Evolutionary conservation across 345 rosid species (phyloP).

Genomic region (Carallia brachiata): DNA sequence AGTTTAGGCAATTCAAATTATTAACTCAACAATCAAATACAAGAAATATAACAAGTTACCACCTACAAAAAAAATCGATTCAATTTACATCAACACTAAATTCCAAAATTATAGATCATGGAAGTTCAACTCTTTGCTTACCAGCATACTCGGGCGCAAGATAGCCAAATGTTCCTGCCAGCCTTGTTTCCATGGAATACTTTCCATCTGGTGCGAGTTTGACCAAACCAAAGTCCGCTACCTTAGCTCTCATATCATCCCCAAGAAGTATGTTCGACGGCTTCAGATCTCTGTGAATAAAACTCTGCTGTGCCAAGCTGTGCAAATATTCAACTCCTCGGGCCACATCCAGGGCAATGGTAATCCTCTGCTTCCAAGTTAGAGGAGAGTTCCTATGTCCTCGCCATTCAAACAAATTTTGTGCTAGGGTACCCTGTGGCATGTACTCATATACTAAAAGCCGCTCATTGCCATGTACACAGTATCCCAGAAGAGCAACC

Average conservation of each 20-base stretch:
- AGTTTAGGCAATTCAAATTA: neutral
- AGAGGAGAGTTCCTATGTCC: constrained; percentile 47
- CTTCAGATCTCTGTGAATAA: constrained; percentile 87
- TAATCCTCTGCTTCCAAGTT: constrained; percentile 81
- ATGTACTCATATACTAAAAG: constrained; percentile 85
- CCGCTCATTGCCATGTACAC: constrained; percentile 74
- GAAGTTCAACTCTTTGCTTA: constrained; percentile 28
- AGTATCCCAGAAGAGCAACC: constrained; percentile 80
- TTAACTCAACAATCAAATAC: neutral
- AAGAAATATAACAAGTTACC: neutral
- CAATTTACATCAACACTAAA: constrained; percentile 2
- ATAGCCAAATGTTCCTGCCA: constrained; percentile 97
- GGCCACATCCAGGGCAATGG: constrained; percentile 80
- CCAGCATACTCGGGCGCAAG: constrained; percentile 98
- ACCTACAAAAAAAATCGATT: neutral
- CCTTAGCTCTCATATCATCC: constrained; percentile 95
- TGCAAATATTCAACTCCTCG: constrained; percentile 92
- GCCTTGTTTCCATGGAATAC: constrained; percentile 77
- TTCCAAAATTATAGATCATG: neutral
- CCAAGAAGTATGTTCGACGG: constrained; percentile 87
- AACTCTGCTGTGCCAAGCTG: constrained; percentile 83
- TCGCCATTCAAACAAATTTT: constrained; percentile 65
- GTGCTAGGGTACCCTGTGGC: constrained; percentile 83
- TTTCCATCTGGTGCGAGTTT: constrained; percentile 87
- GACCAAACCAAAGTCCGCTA: constrained; percentile 89